Evolutionary conservation across 2,329 filamentous ascomycete species (phyloP), one percentile per base, ranked within the genome.

Genomic region (Aspergillus vadensis): DNA sequence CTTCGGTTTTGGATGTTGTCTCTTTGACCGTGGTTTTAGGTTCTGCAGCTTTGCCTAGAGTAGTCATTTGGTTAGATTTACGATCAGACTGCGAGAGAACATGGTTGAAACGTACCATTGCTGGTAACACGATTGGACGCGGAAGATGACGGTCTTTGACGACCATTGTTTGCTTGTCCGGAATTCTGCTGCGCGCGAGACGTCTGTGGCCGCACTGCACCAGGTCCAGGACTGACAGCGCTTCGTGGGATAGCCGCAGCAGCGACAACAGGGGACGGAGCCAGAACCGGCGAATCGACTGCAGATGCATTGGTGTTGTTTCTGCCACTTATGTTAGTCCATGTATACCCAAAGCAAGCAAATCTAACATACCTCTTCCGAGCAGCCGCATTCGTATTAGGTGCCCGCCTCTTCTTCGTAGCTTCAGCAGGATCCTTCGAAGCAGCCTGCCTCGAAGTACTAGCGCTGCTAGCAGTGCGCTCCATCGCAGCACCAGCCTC

Each of bases 111-210:
- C 60, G 66, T 72, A 69, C 75, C 80, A 58, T 83, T 85, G 69
- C 86, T 90, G 15, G 82, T 77, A 27, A 74, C 64, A 65, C 87
- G 89, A 65, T 81, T 88, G 3, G 88, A 85, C 10, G 85, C 80
- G 2, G 86, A 85, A 1, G 88, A 86, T 5, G 83, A 76, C 2
- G 87, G 85, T 38, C 85, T 81, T 54, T 91, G 80, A 48, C 80
- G 80, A 39, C 75, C 87, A 36, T 79, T 79, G 55, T 76, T 79
- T n/a, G 85, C 83, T 60, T 86, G 85, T 57, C 86, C 84, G 15
- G 90, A 91, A 70, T 90, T 93, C 72, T 92, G 91, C 70, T 92
- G 87, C 39, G 87, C 86, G 66, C 91, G 86, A 5, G 89, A 87
- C 5, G 88, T 88, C 54, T 85, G 82, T 12, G 91, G 88, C 47